These are phyloP conservation scores for Wickerhamomyces pijperi DNA, from an alignment of 805 yeast species.

Conservation along the genomic window DNA sequence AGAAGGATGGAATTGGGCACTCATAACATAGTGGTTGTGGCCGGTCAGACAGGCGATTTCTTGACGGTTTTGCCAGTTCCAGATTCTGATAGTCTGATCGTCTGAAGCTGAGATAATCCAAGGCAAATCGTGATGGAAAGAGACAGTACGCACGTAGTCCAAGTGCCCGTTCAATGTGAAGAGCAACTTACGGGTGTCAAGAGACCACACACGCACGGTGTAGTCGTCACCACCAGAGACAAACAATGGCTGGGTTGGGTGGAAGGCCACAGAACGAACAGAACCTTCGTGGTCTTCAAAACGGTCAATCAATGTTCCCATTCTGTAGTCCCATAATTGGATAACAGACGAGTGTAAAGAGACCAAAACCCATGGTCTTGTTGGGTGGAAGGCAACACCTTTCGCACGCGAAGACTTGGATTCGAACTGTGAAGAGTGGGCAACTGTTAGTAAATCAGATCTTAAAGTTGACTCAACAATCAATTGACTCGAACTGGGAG, in stretches of 20 bases:
- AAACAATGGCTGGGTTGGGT: slow-evolving; percentile 95
- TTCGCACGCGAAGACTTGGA: slow-evolving; percentile 96
- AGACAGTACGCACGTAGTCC: slow-evolving; percentile 90
- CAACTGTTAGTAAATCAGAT: slow-evolving; percentile 4
- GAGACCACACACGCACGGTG: slow-evolving; percentile 90
- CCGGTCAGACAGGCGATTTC: slow-evolving; percentile 97
- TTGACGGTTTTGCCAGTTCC: slow-evolving; percentile 99
- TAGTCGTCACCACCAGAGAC: slow-evolving; percentile 98
- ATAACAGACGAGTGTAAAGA: slow-evolving; percentile 96
- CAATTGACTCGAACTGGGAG: no score
- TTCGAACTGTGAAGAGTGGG: slow-evolving; percentile 53
- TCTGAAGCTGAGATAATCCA: slow-evolving; percentile 96
- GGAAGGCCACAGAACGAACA: slow-evolving; percentile 90
- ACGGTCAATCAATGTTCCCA: slow-evolving; percentile 95
- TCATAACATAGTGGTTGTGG: slow-evolving; percentile 96
- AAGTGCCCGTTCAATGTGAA: slow-evolving; percentile 89
- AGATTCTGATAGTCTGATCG: slow-evolving; percentile 95
- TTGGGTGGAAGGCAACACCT: slow-evolving; percentile 95
- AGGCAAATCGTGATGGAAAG: slow-evolving; percentile 91
- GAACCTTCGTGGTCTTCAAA: slow-evolving; percentile 99
- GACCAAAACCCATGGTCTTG: slow-evolving; percentile 91
- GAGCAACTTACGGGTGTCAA: slow-evolving; percentile 80
- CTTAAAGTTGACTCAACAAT: neutral
- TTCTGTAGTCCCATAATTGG: slow-evolving; percentile 98
- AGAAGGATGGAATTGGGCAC: slow-evolving; percentile 93